phyloP scores from a whole-genome alignment of 2,329 filamentous ascomycete genomes.

The Simplicillium sp. region DNA sequence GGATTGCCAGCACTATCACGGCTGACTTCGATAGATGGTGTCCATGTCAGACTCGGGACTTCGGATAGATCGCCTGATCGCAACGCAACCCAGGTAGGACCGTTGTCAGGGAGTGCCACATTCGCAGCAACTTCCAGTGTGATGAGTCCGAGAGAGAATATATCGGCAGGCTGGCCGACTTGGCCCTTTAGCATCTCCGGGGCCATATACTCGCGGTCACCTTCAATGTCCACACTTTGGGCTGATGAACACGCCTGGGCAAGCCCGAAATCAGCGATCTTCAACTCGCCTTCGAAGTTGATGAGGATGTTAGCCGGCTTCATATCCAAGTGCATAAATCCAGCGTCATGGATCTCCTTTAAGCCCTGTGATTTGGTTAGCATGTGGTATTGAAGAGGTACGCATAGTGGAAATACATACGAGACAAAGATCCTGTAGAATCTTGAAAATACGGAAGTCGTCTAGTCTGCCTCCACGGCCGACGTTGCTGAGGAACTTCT shows the following conservation, averaged over 20 bases:
- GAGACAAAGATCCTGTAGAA: conserved; percentile 74
- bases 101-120: conserved; percentile 87
- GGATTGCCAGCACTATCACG: conserved; percentile 59
- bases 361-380: conserved; percentile 51
- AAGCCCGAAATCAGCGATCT: conserved; percentile 81
- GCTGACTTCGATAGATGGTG: conserved; percentile 57
- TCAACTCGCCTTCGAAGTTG: conserved; percentile 69
- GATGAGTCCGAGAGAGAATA: conserved; percentile 91
- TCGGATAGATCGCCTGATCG: conserved; percentile 83
- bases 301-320: conserved; percentile 82
- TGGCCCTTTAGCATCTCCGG: conserved; percentile 82
- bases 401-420: conserved; percentile 33
- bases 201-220: conserved; percentile 92
- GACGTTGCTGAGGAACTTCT: conserved; percentile 73
- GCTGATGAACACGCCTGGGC: conserved; percentile 71
- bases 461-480: conserved; percentile 81
- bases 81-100: conserved; percentile 80
- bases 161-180: conserved; percentile 83
- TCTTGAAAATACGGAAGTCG: conserved; percentile 98
- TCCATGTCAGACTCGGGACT: conserved; percentile 79
- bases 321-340: conserved; percentile 76
- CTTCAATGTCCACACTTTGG: conserved; percentile 75
- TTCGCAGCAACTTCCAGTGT: conserved; percentile 93
- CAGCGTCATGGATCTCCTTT: conserved; percentile 79
- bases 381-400: conserved; percentile 4